Evolutionary conservation across 192 early-diverging fungal species (phyloP), one percentile per base, ranked within the genome.

Genomic region (Haplosporangium gracile): DNA sequence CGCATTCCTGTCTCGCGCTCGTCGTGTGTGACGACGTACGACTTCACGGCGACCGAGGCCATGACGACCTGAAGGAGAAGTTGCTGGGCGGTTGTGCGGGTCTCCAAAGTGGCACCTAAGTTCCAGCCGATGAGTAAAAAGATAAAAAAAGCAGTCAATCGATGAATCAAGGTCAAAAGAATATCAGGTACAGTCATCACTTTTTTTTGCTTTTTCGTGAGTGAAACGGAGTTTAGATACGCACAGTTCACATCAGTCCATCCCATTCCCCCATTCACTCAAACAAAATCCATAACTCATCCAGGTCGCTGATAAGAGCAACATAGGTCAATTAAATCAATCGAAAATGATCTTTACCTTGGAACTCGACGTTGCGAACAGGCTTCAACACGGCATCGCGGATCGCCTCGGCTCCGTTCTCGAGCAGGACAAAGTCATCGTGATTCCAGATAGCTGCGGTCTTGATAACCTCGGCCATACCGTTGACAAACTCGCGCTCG

Each of bases 391-490:
- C 95, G 4, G 95, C 95, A 18, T 93, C 91, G 29, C 96, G 91
- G 65, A 99, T 94, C 49, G 94, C 93, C 68, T 95, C 96, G 13
- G 95, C 93, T 69, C 95, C 90, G 79, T 95, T 95, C 88, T 99
- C 98, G 6, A 99, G 93, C 68, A 97, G 90, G 5, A 93, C 91
- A 90, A 99, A 99, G 89, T 99, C 98, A 68, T 91, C 89, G 68
- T 96, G 93, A 68, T 89, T 91, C 95, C 95, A 97, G 86, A 99
- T 97, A 39, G 97, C 97, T 5, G 98, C 98, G 2, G 98, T 99
- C 92, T 99, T 99, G 83, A 99, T 95, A 16, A 99, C 95, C 89
- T 99, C 98, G 8, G 97, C 98, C 95, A 99, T 96, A 15, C 97
- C 98, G 87, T 99, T 99, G 10, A 95, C 91, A 88, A 98, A 98